phyloP scores from a whole-genome alignment of 2,329 filamentous ascomycete species.

The Talaromyces rugulosus region DNA sequence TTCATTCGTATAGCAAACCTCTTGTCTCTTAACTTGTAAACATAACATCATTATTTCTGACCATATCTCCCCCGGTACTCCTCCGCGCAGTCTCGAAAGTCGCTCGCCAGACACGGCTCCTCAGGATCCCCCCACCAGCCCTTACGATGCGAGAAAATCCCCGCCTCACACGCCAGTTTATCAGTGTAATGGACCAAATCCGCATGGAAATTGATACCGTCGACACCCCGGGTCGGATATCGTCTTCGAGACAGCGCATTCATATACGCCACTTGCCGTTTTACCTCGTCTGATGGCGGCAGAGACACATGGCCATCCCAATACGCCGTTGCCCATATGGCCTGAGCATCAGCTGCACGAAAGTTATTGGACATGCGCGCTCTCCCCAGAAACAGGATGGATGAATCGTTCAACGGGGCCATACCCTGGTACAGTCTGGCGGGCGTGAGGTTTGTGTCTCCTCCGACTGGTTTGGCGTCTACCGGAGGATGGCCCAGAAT shows the following conservation, averaged over 20 bases:
- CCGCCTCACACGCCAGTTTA: neutral
- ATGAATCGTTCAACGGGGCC: neutral
- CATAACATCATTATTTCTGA: neutral
- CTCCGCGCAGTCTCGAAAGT: slow-evolving; percentile 5
- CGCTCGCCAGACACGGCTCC: slow-evolving; percentile 5
- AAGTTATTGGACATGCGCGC: slow-evolving; percentile 8
- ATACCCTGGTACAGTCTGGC: slow-evolving; percentile 5
- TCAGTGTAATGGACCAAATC: slow-evolving; percentile 9
- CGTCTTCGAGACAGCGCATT: slow-evolving; percentile 7
- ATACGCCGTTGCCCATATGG: slow-evolving; percentile 6
- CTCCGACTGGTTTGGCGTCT: neutral
- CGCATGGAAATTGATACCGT: slow-evolving; percentile 6
- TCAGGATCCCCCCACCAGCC: slow-evolving; percentile 7
- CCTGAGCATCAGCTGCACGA: slow-evolving; percentile 2
- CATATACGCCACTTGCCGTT: slow-evolving; percentile 6
- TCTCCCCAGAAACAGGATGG: slow-evolving; percentile 2
- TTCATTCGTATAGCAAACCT: no score
- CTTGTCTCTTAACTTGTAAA: neutral
- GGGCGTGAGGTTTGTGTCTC: neutral
- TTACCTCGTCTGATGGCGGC: slow-evolving; percentile 1
- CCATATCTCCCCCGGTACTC: slow-evolving; percentile 1
- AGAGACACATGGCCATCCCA: slow-evolving; percentile 7
- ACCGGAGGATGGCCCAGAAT: slow-evolving; percentile 1
- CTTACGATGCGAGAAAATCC: slow-evolving; percentile 6
- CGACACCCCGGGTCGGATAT: slow-evolving; percentile 2